Evolutionary conservation across 192 early-diverging fungal genomes (phyloP), one percentile per base, ranked within the genome.

Genomic region (Coemansia erecta): DNA sequence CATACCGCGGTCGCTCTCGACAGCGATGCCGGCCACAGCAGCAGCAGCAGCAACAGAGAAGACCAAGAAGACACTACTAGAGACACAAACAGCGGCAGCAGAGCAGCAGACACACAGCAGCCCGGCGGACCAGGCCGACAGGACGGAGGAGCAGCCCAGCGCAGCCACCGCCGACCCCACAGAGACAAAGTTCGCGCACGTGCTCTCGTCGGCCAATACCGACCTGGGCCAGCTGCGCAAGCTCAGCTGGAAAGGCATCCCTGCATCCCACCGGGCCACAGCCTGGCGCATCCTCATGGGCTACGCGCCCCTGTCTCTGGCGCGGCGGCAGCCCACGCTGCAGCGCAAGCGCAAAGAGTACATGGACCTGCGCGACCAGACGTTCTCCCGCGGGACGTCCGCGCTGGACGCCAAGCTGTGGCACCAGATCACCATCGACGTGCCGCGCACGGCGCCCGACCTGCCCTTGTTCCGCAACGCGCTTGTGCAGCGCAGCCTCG

Each of bases 371-470:
- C 85, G 90, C 0, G 66, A 74, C 4, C 91, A 91, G 72, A 85
- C 92, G n/a, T 95, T 92, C 80, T 75, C 87, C 26, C 80, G 82
- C 46, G 94, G 93, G 0, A 86, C 85, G 23, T 85, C 82, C 12
- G 83, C 86, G 1, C 76, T 97, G 50, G 95, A 99, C 66, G 87
- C 89, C 54, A 77, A 81, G 15, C 83, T 99, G 43, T 89, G 89
- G 86, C 97, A 97, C 82, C 97, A 97, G 86, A 94, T 97, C 58
- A 89, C 90, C 60, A 98, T 99, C 52, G 97, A 99, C 80, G 88
- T 99, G 28, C 88, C 91, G 12, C 81, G 97, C 45, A 98, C 97
- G 0, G 87, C 89, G 53, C 89, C 95, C 0, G 87, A 82, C n/a
- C 91, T 91, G 33, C 81, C 86, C 12, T 68, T 97, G 35, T 97